Base-by-base conservation (phyloP, 176 grass and related monocot genomes). In the Eragrostis curvula region DNA sequence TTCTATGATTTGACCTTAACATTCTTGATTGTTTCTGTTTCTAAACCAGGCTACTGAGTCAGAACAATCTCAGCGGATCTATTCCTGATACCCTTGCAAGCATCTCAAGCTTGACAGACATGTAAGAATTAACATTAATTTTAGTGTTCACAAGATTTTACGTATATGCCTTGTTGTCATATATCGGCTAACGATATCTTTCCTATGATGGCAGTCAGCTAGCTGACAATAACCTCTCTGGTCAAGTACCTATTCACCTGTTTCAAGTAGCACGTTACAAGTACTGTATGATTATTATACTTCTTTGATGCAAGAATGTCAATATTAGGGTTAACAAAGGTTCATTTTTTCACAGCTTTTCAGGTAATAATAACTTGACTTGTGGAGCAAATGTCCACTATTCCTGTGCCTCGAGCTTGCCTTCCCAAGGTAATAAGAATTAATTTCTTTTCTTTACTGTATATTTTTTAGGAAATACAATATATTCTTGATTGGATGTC, bases 251-350 rank as follows among this genome's bases (percentile, higher is more conserved):
- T 64, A 57, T 67, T 80, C 74, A 64, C 21, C 85, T 99, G 40
- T 99, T 96, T 88, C 78, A 91, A 93, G 96, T 96, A 69, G 90
- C 85, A 88, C 92, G 85, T 85, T 99, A 96, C 88, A 99, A 99
- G 96, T 98, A 98, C 79, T 71, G 74, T 36, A 36, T 39, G 44
- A 50, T 84, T 23, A 60, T 43, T 52, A 36, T 1, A 43, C 77
- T 8, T 28, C 70, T 84, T 3, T 57, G 41, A 66, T 77, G 3
- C 24, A 69, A 76, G 12, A 46, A n/a, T 83, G 18, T 29, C 52
- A 66, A 40, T 73, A 60, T 65, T 50, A 43, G 60, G 20, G 66
- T 81, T 93, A 57, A 87, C 79, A 78, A 80, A 48, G 16, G 81
- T 91, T 93, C 32, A 75, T 86, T 79, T 70, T 41, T 65, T 43